Base-by-base conservation (phyloP, 331 rosid species). In the Erythrophleum ivorense region DNA sequence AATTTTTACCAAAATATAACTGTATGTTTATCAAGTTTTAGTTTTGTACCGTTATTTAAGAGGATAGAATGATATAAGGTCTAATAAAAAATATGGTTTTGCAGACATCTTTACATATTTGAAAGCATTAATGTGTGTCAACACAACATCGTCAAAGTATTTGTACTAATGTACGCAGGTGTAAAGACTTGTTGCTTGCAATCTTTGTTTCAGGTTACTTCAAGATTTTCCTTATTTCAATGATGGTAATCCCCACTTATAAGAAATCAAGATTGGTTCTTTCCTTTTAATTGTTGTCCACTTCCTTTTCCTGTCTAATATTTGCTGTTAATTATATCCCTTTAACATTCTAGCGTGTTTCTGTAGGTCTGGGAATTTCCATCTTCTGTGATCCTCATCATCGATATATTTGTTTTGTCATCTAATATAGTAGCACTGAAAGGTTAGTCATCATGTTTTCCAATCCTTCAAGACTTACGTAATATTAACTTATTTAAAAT, bases 321-420 rank as follows among this genome's bases (percentile, higher is more conserved):
- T 76, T 58, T 41, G 12, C 65, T 34, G 53, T 80, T 82, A 40
- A 71, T 74, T 9, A 46, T 43, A 63, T 65, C 38, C 53, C 45
- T 76, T 77, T 85, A 71, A 89, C 58, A 46, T 72, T 60, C 33
- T 60, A 49, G 55, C 55, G 11, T 55, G 66, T 48, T 86, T 73
- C 75, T 82, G 80, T 85, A 96, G 99, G 94, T 91, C 19, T 94
- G 99, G 99, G 95, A 94, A 79, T 96, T 88, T 82, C 97, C 95
- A 49, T 86, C 99, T 62, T 86, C 94, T 24, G 88, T 88, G 88
- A 86, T 89, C 82, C 86, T 87, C 88, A 91, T 96, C 71, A 83
- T 85, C 80, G 98, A 96, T 78, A 70, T 92, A 67, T 93, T 92
- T 88, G 92, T 92, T 82, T 85, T 91, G 81, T 93, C 99, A 60